Evolutionary conservation across 2,329 filamentous ascomycete genomes (phyloP).

Genomic region (Elsinoe arachidis): DNA sequence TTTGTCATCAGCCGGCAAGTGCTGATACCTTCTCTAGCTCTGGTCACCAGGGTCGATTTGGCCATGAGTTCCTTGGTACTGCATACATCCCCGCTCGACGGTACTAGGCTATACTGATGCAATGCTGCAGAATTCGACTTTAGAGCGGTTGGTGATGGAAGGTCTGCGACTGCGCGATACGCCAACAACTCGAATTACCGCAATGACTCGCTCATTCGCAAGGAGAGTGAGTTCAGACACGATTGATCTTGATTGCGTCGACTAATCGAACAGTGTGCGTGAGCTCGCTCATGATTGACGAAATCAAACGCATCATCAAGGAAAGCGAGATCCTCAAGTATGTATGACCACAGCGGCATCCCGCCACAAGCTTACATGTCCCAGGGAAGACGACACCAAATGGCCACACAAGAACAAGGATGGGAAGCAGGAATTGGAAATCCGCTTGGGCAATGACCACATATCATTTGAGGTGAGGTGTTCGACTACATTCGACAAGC

Average conservation of each 20-base stretch:
- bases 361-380: background rate
- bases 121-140: slow-evolving; percentile 78
- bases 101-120: slow-evolving; percentile 18
- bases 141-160: slow-evolving; percentile 80
- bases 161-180: slow-evolving; percentile 88
- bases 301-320: slow-evolving; percentile 96
- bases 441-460: slow-evolving; percentile 85
- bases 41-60: slow-evolving; percentile 92
- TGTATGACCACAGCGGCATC: slow-evolving; percentile 19
- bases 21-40: slow-evolving; percentile 51
- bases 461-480: slow-evolving; percentile 87
- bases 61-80: slow-evolving; percentile 91
- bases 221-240: slow-evolving; percentile 70
- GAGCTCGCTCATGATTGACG: slow-evolving; percentile 77
- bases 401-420: slow-evolving; percentile 99
- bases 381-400: slow-evolving; percentile 91
- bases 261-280: slow-evolving; percentile 71
- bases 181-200: slow-evolving; percentile 99
- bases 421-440: slow-evolving; percentile 91
- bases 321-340: slow-evolving; percentile 96
- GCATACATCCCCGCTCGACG: slow-evolving; percentile 13
- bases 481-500: background rate
- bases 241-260: background rate
- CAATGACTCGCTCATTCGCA: slow-evolving; percentile 95
- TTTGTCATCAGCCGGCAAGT: slow-evolving; percentile 19